A percentile compares a stretch with the other conserved stretches of the same genome.
Conservation (phyloP, 768 basidiomycete species). For the Rhizopogon vulgaris region DNA sequence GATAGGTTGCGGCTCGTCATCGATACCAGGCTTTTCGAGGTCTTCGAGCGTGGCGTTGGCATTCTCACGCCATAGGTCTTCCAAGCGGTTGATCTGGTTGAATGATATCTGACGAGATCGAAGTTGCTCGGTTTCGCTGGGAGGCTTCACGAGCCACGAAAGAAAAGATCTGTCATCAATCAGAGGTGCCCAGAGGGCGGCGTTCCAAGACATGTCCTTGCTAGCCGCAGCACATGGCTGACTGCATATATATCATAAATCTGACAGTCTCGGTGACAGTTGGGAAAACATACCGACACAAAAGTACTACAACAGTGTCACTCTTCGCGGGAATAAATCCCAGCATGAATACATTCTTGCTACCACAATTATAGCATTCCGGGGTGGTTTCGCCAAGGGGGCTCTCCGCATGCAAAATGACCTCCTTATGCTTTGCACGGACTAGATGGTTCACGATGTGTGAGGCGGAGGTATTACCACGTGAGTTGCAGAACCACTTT, state of each 20-base stretch:
- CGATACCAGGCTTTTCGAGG: constrained; percentile 93
- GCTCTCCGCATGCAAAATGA: constrained; percentile 91
- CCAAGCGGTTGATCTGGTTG: constrained; percentile 93
- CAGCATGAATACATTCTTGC: constrained; percentile 99
- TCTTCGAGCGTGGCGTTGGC: constrained; percentile 92
- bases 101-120: constrained; percentile 96
- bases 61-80: constrained; percentile 97
- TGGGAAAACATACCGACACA: constrained; percentile 72
- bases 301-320: constrained; percentile 95
- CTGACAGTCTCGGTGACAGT: neutral
- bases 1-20: constrained; percentile 95
- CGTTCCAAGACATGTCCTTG: constrained; percentile 99
- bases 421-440: constrained; percentile 98
- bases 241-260: constrained; percentile 32
- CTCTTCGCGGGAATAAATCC: constrained; percentile 99
- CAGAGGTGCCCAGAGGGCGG: constrained; percentile 94
- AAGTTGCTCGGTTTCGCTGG: constrained; percentile 92
- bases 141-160: constrained; percentile 98
- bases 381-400: constrained; percentile 96
- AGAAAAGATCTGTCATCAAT: constrained; percentile 98
- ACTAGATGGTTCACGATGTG: constrained; percentile 99
- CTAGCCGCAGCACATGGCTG: constrained; percentile 98
- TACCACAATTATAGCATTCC: constrained; percentile 98
- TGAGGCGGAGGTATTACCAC: constrained; percentile 95
- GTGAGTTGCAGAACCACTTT: constrained; percentile 99